phyloP scores from a whole-genome alignment of 2,329 filamentous ascomycete genomes.

The Cercospora janseana region DNA sequence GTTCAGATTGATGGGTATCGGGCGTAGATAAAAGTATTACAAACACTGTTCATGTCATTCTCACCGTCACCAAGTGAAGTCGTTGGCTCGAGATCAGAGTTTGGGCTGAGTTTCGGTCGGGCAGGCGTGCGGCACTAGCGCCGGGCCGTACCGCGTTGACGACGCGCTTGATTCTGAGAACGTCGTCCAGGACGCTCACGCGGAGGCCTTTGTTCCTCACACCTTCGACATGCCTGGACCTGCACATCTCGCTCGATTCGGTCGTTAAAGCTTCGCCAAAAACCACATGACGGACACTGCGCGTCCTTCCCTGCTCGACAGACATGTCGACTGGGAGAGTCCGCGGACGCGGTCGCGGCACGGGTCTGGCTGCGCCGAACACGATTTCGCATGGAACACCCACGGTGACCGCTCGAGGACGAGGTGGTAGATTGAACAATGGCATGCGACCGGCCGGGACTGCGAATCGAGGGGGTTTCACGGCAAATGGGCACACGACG shows the following conservation, averaged over 20 bases:
- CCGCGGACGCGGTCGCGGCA: constrained; percentile 25
- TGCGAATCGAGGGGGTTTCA: constrained; percentile 8
- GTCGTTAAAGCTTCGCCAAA: neutral
- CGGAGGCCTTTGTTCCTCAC: constrained; percentile 7
- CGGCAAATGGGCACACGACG: neutral
- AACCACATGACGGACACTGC: constrained; percentile 23
- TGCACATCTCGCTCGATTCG: constrained; percentile 11
- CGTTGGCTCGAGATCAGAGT: too few species aligned
- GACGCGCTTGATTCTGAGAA: constrained; percentile 1
- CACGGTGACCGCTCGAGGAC: constrained; percentile 7
- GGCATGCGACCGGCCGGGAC: constrained; percentile 7
- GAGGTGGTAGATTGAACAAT: constrained; percentile 12
- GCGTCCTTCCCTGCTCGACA: constrained; percentile 18
- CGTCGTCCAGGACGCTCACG: neutral
- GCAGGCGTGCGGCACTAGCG: too few species aligned
- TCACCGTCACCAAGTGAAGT: too few species aligned
- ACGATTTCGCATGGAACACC: constrained; percentile 7
- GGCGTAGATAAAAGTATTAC: too few species aligned
- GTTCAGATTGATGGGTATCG: too few species aligned
- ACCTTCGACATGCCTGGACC: constrained; percentile 11
- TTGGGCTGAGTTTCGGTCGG: too few species aligned
- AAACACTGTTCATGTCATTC: too few species aligned
- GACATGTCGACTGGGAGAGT: constrained; percentile 26
- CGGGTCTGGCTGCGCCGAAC: constrained; percentile 13
- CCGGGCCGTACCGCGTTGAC: neutral